Base-by-base conservation (phyloP, 2,329 filamentous ascomycete species). In the Pseudogymnoascus sp. region DNA sequence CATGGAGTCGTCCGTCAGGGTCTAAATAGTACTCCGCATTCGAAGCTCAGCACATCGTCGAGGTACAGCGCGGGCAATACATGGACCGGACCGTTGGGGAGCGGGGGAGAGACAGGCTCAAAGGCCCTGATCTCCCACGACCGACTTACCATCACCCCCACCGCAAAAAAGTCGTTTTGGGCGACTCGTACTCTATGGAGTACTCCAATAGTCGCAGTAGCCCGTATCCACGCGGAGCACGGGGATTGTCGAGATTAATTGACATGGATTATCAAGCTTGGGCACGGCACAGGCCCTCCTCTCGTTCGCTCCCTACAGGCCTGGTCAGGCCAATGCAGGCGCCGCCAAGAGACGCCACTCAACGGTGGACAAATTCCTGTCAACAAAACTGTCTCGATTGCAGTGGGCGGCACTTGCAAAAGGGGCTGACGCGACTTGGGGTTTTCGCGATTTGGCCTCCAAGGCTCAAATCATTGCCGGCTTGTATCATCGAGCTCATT, bases 211-310 rank as follows among this genome's bases (percentile, higher is more conserved):
- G 29, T 33, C 47, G 47, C 21, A 44, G 24, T 54, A 54, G n/a
- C 47, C 47, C 29, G 47, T 54, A 54, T 54, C 47, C 47, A 54
- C 29, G 47, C 17, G 29, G 29, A 54, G 29, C 47, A 54, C 47
- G 29, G 47, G 47, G 47, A 54, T 54, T 54, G 6, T 54, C 47
- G 47, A 54, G 47, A 54, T 54, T 54, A 54, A 54, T 54, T 54
- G 47, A 15, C 47, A 54, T 54, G 47, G 47, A 6, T 35, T 54
- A 21, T 54, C 26, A 17, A 50, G n/a, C 44, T 50, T 50, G 44
- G 26, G 29, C 33, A 54, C 47, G 47, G 47, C 47, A 54, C 47
- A 54, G 47, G 47, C 29, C 47, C 47, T 54, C 15, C 17, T 29
- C 29, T 35, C 29, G 29, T 54, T 54, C 47, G n/a, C 29, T 54